Evolutionary conservation across 176 grass and related monocot genomes (phyloP).

Genomic region (Carex parvula): DNA sequence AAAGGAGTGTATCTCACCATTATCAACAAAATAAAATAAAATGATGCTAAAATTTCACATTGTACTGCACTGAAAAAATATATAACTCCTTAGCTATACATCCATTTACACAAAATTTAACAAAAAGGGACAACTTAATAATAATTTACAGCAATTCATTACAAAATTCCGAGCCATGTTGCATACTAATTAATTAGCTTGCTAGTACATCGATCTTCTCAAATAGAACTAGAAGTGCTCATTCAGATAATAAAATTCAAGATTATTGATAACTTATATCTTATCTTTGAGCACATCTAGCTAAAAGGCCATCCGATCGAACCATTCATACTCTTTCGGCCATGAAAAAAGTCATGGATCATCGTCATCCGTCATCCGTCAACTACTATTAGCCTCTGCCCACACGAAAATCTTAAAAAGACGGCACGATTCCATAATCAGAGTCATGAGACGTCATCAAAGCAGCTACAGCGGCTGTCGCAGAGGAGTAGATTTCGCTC

Average conservation of each 20-base stretch:
- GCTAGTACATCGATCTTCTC: neutral
- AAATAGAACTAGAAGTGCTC: neutral
- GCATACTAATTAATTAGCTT: neutral
- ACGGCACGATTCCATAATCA: slow-evolving; percentile 63
- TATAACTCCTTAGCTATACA: neutral
- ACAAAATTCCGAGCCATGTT: neutral
- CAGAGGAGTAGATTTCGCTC: slow-evolving; percentile 63
- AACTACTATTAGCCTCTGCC: neutral
- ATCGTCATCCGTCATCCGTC: neutral
- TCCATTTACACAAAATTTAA: slow-evolving; percentile 8
- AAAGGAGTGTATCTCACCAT: no score
- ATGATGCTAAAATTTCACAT: neutral
- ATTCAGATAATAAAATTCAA: neutral
- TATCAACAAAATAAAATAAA: neutral
- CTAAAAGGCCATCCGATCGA: neutral
- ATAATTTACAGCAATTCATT: slow-evolving; percentile 1
- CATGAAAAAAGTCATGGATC: neutral
- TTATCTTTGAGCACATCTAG: neutral
- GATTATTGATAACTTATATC: neutral
- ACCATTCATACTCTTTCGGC: neutral
- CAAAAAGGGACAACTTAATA: neutral
- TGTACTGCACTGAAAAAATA: neutral
- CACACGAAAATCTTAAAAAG: slow-evolving; percentile 20
- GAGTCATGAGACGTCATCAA: slow-evolving; percentile 39
- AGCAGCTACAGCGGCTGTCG: slow-evolving; percentile 46